Evolutionary conservation across 2,329 filamentous ascomycete genomes (phyloP).

Genomic region (Fusarium longipes): DNA sequence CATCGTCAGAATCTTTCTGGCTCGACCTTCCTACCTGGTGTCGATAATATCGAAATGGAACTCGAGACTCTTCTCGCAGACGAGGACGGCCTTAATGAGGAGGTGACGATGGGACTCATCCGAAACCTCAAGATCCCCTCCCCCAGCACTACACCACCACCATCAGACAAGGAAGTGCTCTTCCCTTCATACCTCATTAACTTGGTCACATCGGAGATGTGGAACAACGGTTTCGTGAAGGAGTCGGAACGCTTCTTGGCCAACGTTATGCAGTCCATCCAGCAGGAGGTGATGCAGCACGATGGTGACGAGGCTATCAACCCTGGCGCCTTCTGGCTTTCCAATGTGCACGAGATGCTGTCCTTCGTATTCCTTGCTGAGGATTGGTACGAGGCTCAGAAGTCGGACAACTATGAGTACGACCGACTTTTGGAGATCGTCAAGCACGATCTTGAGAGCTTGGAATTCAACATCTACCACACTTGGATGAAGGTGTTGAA

Average conservation of each 20-base stretch:
- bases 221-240: slow-evolving; percentile 99
- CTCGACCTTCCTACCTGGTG: slow-evolving; percentile 80
- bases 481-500: slow-evolving; percentile 99
- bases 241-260: slow-evolving; percentile 98
- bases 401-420: slow-evolving; percentile 99
- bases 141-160: slow-evolving; percentile 85
- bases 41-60: slow-evolving; percentile 94
- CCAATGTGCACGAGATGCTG: slow-evolving; percentile 99
- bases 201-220: slow-evolving; percentile 99
- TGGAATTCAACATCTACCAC: slow-evolving; percentile 99
- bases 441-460: slow-evolving; percentile 96
- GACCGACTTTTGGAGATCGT: slow-evolving; percentile 97
- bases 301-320: slow-evolving; percentile 98
- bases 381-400: slow-evolving; percentile 99
- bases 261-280: slow-evolving; percentile 99
- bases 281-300: slow-evolving; percentile 99
- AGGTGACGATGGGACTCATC: slow-evolving; percentile 96
- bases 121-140: slow-evolving; percentile 95
- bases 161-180: slow-evolving; percentile 97
- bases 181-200: slow-evolving; percentile 99
- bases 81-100: slow-evolving; percentile 95
- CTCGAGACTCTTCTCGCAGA: slow-evolving; percentile 93
- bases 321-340: slow-evolving; percentile 97
- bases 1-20: slow-evolving; percentile 79
- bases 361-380: slow-evolving; percentile 99